A percentile compares a stretch with the other conserved stretches of the same genome.
Conservation (phyloP, 306 rosid genomes). For the Quercus ilex region DNA sequence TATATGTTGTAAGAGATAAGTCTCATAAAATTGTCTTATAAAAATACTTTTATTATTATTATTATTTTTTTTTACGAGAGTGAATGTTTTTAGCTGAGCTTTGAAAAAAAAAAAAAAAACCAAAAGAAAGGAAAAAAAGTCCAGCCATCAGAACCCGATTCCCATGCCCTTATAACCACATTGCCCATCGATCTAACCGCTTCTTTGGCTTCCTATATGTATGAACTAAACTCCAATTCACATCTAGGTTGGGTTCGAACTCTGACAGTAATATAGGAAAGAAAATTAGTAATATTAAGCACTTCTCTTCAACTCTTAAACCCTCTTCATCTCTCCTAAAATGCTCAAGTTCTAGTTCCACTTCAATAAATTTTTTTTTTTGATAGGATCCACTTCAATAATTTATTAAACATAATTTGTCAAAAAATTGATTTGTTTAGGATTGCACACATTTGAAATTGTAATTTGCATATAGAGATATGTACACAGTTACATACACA, state of each 20-base stretch:
- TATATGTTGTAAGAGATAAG: no score
- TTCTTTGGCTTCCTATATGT: neutral
- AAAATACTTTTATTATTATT: no score
- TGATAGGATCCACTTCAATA: no score
- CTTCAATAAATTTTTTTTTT: no score
- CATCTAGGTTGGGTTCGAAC: neutral
- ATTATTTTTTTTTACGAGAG: no score
- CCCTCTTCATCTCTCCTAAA: neutral
- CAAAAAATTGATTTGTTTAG: neutral
- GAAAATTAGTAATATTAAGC: neutral
- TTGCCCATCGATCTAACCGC: neutral
- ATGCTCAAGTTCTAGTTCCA: no score
- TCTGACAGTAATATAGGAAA: neutral
- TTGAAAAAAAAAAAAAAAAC: no score
- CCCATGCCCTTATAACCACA: neutral
- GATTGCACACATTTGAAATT: neutral
- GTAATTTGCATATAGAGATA: neutral
- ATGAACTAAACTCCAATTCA: neutral
- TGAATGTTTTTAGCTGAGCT: no score
- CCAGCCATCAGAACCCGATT: neutral
- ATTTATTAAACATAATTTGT: neutral
- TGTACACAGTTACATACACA: no score
- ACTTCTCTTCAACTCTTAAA: neutral
- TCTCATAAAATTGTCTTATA: no score
- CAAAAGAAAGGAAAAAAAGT: neutral